Evolutionary conservation across 495 filamentous ascomycete genomes (phyloP).

Genomic region (Oidiodendron maius): DNA sequence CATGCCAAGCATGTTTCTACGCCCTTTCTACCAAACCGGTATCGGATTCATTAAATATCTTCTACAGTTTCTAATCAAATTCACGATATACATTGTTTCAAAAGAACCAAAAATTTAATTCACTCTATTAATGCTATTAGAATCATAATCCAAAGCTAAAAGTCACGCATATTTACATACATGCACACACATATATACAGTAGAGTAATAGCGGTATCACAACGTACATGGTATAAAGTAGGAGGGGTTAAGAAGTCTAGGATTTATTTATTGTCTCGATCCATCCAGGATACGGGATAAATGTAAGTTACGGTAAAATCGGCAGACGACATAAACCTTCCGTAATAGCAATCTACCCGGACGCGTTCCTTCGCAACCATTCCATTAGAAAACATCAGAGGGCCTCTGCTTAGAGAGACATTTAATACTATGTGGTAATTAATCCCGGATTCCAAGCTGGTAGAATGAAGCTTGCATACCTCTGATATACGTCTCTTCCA

Average conservation of each 20-base stretch:
- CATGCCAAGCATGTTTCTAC: too few relatives aligned
- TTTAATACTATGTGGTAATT: background rate
- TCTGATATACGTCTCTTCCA: conserved; percentile 15
- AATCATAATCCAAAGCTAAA: too few relatives aligned
- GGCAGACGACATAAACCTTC: background rate
- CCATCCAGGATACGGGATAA: conserved; percentile 1
- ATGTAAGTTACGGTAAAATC: conserved; percentile 1
- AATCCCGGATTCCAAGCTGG: background rate
- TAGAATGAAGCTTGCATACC: conserved; percentile 5
- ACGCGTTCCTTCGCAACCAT: conserved; percentile 4
- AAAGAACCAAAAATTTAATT: too few relatives aligned
- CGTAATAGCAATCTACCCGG: conserved; percentile 10
- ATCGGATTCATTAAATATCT: too few relatives aligned
- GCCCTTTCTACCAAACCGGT: too few relatives aligned
- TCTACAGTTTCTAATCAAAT: too few relatives aligned
- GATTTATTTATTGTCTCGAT: conserved; percentile 5
- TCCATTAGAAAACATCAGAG: conserved; percentile 11
- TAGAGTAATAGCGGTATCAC: too few relatives aligned
- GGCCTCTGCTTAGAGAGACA: background rate
- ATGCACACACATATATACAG: too few relatives aligned
- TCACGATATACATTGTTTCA: too few relatives aligned
- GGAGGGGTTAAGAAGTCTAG: conserved; percentile 5
- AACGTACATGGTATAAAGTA: too few relatives aligned
- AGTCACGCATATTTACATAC: too few relatives aligned
- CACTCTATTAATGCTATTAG: too few relatives aligned